These are phyloP conservation scores for Colletotrichum kahawae DNA, from an alignment of 2,329 filamentous ascomycete genomes.

Conservation along the genomic window DNA sequence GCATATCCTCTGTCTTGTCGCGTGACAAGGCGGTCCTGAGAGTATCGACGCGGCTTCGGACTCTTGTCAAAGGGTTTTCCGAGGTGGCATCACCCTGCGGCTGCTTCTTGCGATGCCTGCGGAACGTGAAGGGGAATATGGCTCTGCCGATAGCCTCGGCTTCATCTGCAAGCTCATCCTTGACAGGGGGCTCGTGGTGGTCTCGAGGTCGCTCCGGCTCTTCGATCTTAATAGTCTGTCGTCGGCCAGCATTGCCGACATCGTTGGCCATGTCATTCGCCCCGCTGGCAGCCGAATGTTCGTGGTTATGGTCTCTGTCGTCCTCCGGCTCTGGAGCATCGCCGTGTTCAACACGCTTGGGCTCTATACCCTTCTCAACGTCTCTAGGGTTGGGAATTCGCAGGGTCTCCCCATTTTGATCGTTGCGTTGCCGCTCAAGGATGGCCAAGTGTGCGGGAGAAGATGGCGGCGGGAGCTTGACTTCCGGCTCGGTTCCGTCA, in stretches of 20 bases:
- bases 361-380: constrained; percentile 80
- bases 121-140: constrained; percentile 46
- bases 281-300: constrained; percentile 24
- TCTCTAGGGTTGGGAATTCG: constrained; percentile 93
- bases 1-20: constrained; percentile 66
- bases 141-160: constrained; percentile 45
- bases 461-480: constrained; percentile 56
- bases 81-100: constrained; percentile 35
- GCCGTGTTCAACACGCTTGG: constrained; percentile 53
- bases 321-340: constrained; percentile 39
- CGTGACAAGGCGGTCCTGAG: constrained; percentile 63
- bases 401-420: constrained; percentile 72
- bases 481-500: constrained; percentile 57
- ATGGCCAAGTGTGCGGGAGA: constrained; percentile 85
- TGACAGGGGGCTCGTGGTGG: constrained; percentile 29
- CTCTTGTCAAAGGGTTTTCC: constrained; percentile 29
- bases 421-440: constrained; percentile 80
- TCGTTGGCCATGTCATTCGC: constrained; percentile 22
- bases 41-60: constrained; percentile 57
- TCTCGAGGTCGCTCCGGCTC: constrained; percentile 58
- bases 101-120: constrained; percentile 43
- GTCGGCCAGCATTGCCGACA: constrained; percentile 34
- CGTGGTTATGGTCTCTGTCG: constrained; percentile 30
- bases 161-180: constrained; percentile 46
- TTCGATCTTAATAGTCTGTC: constrained; percentile 69